Percentiles rank a stretch among this genome's conserved stretches.
Evolutionary conservation across 805 yeast species (phyloP).

Genomic region (Teunomyces panamensis): DNA sequence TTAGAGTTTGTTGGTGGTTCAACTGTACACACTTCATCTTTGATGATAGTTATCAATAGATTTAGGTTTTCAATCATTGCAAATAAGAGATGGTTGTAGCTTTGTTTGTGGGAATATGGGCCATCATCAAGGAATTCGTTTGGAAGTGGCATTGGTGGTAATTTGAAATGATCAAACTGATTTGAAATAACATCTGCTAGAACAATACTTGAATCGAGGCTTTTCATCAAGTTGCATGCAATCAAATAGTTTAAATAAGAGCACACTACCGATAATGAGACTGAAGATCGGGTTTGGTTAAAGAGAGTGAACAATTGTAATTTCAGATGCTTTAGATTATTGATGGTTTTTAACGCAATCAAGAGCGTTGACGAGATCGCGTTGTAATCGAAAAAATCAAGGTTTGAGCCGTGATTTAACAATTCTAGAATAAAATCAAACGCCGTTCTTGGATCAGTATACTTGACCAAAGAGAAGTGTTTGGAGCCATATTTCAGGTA

Average conservation of each 20-base stretch:
- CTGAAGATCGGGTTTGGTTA: constrained; percentile 18
- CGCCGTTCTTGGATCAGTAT: background rate
- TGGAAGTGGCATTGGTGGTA: constrained; percentile 33
- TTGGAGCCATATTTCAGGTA: background rate
- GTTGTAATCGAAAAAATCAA: constrained; percentile 10
- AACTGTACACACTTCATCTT: constrained; percentile 12
- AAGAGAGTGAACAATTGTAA: constrained; percentile 14
- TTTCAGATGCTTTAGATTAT: constrained; percentile 7
- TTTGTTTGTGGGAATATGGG: constrained; percentile 5
- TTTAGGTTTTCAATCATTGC: constrained; percentile 9
- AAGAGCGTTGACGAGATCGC: constrained; percentile 6
- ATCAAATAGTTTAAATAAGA: constrained; percentile 17
- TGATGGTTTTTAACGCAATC: constrained; percentile 7
- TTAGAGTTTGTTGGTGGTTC: constrained; percentile 4
- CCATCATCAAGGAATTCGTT: constrained; percentile 12
- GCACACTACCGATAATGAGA: constrained; percentile 16
- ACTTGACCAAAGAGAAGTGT: background rate
- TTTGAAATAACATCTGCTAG: constrained; percentile 11
- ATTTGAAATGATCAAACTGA: constrained; percentile 14
- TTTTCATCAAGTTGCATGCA: constrained; percentile 11
- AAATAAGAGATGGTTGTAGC: constrained; percentile 5
- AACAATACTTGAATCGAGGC: constrained; percentile 6
- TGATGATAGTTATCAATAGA: constrained; percentile 8
- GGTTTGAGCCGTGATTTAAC: constrained; percentile 18
- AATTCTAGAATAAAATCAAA: constrained; percentile 19